Evolutionary conservation across 345 rosid genomes (phyloP), one percentile per base, ranked within the genome.

Genomic region (Mercurialis annua): DNA sequence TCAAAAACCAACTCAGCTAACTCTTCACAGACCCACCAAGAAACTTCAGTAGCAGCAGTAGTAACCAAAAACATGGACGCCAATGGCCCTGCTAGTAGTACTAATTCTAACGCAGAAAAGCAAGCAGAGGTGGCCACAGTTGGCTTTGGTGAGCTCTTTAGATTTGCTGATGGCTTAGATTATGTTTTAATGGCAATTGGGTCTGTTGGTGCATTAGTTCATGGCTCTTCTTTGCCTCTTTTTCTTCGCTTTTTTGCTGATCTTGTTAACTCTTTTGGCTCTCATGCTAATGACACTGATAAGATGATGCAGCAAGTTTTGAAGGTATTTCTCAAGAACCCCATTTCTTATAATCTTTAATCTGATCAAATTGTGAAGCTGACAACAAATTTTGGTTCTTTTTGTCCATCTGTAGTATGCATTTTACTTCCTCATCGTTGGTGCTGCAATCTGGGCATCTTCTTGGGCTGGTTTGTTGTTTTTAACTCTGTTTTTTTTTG

Each of bases 361-460:
- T 3, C 43, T 67, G 33, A 60, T 33, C 23, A 42, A 49, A 58
- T 40, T 47, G 26, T n/a, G 43, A 21, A 17, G n/a, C 18, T 23
- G n/a, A 2, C 12, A 24, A 5, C 20, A 2, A 18, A 2, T 30
- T 64, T 26, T 29, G 54, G 14, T 47, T 38, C 33, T 54, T 53
- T 47, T 58, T 70, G 8, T 67, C 36, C 21, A 72, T 77, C 76
- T 80, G 76, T 89, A 94, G 99, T 94, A 89, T 68, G 99, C 99
- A 43, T 89, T 89, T 71, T 94, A 94, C 84, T 91, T 94, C 71
- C 90, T 94, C 12, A 86, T 94, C 58, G 99, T 91, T 80, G 99
- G 99, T 69, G 99, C 97, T 73, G 95, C 96, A 71, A 91, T 94
- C 66, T 94, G 97, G 99, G 99, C 95, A 23, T 94, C 99, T 68